These are phyloP conservation scores for Mesembryanthemum crystallinum DNA, from an alignment of 148 eudicot genomes.

Conservation along the genomic window DNA sequence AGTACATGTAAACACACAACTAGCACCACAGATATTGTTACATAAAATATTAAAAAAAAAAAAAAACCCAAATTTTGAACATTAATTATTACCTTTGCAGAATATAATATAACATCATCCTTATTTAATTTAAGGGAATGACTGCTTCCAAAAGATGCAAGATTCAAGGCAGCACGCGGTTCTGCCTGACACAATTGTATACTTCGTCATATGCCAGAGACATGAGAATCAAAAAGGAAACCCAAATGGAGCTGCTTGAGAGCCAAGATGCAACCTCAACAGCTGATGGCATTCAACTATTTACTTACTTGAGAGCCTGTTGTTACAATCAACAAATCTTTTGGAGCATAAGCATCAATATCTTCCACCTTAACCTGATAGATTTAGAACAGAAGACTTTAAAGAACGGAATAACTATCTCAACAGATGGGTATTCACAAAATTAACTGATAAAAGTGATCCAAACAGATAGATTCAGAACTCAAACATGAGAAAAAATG, in stretches of 20 bases:
- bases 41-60: neutral
- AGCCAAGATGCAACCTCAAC: neutral
- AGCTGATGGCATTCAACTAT: conserved; percentile 19
- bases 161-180: conserved; percentile 98
- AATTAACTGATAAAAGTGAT: neutral
- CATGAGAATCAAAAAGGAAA: neutral
- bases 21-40: neutral
- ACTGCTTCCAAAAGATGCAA: conserved; percentile 91
- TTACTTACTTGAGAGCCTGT: conserved; percentile 97
- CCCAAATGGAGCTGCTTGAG: neutral
- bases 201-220: conserved; percentile 32
- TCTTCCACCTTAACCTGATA: conserved; percentile 89
- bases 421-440: neutral
- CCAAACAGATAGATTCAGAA: neutral
- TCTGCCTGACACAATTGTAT: conserved; percentile 84
- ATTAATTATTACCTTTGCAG: conserved; percentile 73
- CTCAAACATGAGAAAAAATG: neutral
- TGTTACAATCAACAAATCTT: conserved; percentile 87
- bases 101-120: conserved; percentile 86
- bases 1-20: neutral
- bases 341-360: conserved; percentile 94
- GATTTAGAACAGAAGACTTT: neutral
- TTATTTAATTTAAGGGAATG: conserved; percentile 92
- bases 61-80: neutral
- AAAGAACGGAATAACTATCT: neutral